These are phyloP conservation scores for Herpetospermum pedunculosum DNA, from an alignment of 306 rosid genomes.

Conservation along the genomic window DNA sequence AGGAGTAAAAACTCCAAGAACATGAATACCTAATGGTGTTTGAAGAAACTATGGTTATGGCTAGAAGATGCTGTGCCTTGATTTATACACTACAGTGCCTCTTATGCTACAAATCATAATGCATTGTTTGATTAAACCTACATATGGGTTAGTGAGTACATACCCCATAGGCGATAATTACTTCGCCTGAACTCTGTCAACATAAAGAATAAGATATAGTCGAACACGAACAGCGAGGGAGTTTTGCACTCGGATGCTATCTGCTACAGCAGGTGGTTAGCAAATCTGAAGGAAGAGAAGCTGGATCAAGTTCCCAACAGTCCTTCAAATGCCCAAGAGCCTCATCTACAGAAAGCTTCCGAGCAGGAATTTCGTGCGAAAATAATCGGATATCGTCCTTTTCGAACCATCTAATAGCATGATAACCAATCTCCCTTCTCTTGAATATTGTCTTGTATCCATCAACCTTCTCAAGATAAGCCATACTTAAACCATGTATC, in stretches of 20 bases:
- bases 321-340: constrained; percentile 43
- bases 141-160: neutral
- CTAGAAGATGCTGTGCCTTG: neutral
- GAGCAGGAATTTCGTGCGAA: constrained; percentile 86
- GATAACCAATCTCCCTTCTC: constrained; percentile 61
- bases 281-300: constrained; percentile 75
- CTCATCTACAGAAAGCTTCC: constrained; percentile 48
- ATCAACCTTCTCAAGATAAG: constrained; percentile 79
- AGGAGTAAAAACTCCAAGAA: too few relatives aligned
- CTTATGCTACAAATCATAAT: neutral
- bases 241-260: constrained; percentile 5
- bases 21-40: too few relatives aligned
- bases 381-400: constrained; percentile 37
- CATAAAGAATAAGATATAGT: neutral
- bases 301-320: constrained; percentile 97
- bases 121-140: neutral
- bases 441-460: constrained; percentile 70
- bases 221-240: neutral
- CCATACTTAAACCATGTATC: constrained; percentile 68
- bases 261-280: constrained; percentile 25
- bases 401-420: constrained; percentile 52
- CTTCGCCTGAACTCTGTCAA: neutral
- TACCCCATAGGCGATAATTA: neutral
- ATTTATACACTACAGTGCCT: neutral
- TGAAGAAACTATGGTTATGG: neutral